Conservation (phyloP, 2,329 filamentous ascomycete genomes). For the Aspergillus sojae region DNA sequence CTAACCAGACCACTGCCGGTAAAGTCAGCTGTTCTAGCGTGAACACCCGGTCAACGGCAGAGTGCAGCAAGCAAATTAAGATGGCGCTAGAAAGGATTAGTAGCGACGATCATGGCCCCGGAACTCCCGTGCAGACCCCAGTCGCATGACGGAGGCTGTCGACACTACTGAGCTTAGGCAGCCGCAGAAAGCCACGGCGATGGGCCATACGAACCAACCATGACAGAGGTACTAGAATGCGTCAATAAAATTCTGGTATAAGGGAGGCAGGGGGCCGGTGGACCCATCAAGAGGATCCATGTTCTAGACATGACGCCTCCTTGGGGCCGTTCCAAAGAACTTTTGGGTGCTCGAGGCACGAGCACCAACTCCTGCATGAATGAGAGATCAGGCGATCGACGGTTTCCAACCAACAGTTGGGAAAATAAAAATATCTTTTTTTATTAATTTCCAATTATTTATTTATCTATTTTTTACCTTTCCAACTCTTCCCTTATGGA, state of each 20-base stretch:
- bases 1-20: slow-evolving; percentile 26
- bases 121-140: slow-evolving; percentile 37
- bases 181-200: slow-evolving; percentile 26
- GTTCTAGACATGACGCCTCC: slow-evolving; percentile 23
- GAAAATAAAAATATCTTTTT: not conserved
- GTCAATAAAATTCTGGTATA: slow-evolving; percentile 15
- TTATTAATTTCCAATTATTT: not conserved
- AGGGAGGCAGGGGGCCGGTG: slow-evolving; percentile 13
- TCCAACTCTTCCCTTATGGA: not conserved
- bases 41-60: slow-evolving; percentile 36
- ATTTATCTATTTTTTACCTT: not conserved
- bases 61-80: slow-evolving; percentile 38
- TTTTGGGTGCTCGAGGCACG: slow-evolving; percentile 27
- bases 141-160: slow-evolving; percentile 27
- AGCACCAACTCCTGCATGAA: slow-evolving; percentile 29
- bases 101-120: slow-evolving; percentile 34
- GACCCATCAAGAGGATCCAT: slow-evolving; percentile 19
- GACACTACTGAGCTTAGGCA: slow-evolving; percentile 33
- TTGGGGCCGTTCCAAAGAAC: slow-evolving; percentile 15
- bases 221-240: slow-evolving; percentile 13
- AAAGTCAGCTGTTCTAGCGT: slow-evolving; percentile 35
- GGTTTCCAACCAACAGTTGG: slow-evolving; percentile 26
- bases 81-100: slow-evolving; percentile 38
- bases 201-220: slow-evolving; percentile 13
- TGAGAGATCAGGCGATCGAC: slow-evolving; percentile 33